Evolutionary conservation across 768 basidiomycete species (phyloP).

Genomic region (Pholiota molesta): DNA sequence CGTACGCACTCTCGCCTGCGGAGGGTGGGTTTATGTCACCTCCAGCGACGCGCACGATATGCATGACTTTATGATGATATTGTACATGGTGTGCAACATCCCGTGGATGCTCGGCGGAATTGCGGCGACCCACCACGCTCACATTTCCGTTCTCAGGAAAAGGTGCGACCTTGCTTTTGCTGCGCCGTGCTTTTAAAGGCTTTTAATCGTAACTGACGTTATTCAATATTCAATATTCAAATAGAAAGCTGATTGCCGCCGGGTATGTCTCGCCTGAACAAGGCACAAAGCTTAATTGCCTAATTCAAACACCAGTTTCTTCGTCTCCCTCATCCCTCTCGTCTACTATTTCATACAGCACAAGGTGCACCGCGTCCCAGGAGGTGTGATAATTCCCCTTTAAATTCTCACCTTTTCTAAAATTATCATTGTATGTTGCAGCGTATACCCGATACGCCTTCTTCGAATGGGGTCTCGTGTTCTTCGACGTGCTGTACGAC

Average conservation of each 20-base stretch:
- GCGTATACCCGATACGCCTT: conserved; percentile 88
- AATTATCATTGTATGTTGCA: conserved; percentile 26
- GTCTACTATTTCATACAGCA: conserved; percentile 88
- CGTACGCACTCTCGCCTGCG: conserved; percentile 78
- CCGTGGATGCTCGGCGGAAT: conserved; percentile 89
- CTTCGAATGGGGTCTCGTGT: conserved; percentile 85
- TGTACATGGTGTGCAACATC: conserved; percentile 80
- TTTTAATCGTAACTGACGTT: neutral
- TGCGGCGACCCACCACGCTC: conserved; percentile 48
- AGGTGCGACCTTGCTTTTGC: conserved; percentile 44
- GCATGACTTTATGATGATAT: conserved; percentile 89
- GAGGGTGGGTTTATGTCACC: conserved; percentile 92
- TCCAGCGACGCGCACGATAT: conserved; percentile 80
- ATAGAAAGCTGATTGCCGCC: conserved; percentile 55
- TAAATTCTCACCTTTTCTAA: neutral
- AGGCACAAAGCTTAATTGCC: neutral
- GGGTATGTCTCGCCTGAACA: conserved; percentile 38
- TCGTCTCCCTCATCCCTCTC: conserved; percentile 68
- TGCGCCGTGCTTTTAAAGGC: conserved; percentile 1
- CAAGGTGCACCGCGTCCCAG: conserved; percentile 76
- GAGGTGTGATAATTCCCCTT: conserved; percentile 50
- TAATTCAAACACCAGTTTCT: conserved; percentile 55
- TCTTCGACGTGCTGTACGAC: conserved; percentile 75
- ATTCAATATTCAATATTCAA: neutral
- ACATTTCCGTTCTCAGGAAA: conserved; percentile 44